Conservation (phyloP, 495 filamentous ascomycete species). For the Neurospora sp. region DNA sequence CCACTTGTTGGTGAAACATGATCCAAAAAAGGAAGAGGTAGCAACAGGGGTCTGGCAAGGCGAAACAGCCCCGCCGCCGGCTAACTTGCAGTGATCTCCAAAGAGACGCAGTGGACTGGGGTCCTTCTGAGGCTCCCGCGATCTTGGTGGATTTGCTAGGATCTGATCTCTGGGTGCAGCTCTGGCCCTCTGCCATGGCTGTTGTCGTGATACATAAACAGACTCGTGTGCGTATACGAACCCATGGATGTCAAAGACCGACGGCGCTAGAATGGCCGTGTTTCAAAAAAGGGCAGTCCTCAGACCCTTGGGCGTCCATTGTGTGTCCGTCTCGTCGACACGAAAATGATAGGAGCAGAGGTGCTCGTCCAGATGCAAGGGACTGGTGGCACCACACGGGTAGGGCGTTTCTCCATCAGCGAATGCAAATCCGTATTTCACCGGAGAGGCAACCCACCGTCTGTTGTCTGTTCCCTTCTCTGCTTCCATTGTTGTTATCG, state of each 20-base stretch:
- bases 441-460: background rate
- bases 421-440: background rate
- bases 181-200: background rate
- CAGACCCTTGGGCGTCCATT: background rate
- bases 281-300: background rate
- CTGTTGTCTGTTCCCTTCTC: background rate
- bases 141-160: background rate
- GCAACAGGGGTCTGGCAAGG: background rate
- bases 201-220: background rate
- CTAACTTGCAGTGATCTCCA: constrained; percentile 7
- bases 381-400: constrained; percentile 11
- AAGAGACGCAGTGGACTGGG: constrained; percentile 6
- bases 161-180: background rate
- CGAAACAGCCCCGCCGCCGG: background rate
- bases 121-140: background rate
- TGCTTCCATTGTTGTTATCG: background rate
- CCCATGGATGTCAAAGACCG: background rate
- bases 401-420: constrained; percentile 9
- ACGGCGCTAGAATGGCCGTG: background rate
- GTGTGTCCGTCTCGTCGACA: background rate
- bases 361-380: constrained; percentile 4
- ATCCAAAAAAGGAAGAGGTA: background rate
- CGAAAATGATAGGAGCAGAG: background rate
- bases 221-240: background rate
- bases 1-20: background rate